Evolutionary conservation across 306 rosid species (phyloP).

Genomic region (Prunus salicina): DNA sequence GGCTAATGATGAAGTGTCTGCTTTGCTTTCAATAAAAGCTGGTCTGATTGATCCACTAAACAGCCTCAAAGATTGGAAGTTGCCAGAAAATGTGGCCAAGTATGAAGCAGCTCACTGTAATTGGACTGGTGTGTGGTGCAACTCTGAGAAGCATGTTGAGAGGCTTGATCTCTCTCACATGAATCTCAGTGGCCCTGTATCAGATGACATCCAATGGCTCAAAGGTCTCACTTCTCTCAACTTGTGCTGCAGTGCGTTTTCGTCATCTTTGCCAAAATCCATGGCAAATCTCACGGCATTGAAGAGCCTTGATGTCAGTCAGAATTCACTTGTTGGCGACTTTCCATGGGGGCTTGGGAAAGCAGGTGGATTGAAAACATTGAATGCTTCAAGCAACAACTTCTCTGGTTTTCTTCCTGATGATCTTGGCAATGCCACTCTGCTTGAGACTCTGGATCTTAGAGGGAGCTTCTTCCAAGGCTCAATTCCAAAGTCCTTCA

Average conservation of each 20-base stretch:
- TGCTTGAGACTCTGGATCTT: conserved; percentile 73
- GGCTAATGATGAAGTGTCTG: conserved; percentile 47
- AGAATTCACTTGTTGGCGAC: conserved; percentile 66
- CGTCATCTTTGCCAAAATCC: conserved; percentile 63
- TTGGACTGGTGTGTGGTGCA: conserved; percentile 80
- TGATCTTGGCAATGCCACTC: conserved; percentile 73
- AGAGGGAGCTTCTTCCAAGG: conserved; percentile 87
- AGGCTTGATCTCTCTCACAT: conserved; percentile 73
- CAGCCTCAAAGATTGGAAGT: conserved; percentile 61
- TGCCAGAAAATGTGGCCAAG: conserved; percentile 14
- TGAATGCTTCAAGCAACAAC: conserved; percentile 85
- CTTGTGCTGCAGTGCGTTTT: conserved; percentile 71
- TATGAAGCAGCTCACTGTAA: conserved; percentile 49
- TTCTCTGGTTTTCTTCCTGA: conserved; percentile 65
- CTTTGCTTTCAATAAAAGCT: conserved; percentile 67
- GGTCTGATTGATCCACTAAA: conserved; percentile 63
- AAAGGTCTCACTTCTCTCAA: conserved; percentile 56
- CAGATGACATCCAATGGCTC: conserved; percentile 54
- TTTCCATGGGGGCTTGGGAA: conserved; percentile 70
- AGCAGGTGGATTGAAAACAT: conserved; percentile 24
- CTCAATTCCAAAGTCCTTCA: conserved; percentile 56
- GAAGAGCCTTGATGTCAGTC: conserved; percentile 72
- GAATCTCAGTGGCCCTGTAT: conserved; percentile 82
- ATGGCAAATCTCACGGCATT: conserved; percentile 58
- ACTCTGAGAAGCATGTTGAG: conserved; percentile 51